Evolutionary conservation across 1,284 basidiomycete species (phyloP), one percentile per base, ranked within the genome.

Genomic region (Cryptococcus jaspeensis): DNA sequence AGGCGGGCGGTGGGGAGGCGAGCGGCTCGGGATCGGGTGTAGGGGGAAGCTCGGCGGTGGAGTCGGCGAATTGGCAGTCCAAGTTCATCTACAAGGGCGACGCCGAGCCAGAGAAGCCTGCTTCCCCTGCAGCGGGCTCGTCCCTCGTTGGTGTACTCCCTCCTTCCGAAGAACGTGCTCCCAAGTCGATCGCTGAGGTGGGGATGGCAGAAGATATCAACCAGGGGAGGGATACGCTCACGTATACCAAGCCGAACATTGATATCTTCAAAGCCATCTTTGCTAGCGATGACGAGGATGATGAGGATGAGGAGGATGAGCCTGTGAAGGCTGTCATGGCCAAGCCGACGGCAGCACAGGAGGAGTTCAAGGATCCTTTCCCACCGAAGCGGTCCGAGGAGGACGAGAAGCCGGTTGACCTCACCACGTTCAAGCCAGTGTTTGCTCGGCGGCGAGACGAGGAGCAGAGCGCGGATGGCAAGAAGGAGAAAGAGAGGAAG

Each of bases 201-300:
- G 93, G 93, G 0, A 78, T 84, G 85, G 93, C 89, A 11, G 91
- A 95, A 50, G 92, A 96, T 70, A 88, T 91, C 49, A 83, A 83
- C 45, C 91, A 95, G 71, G 92, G 90, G 0, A 75, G 83, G 41
- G 92, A 96, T 70, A 93, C 86, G 11, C 79, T 95, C 62, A 92
- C 88, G 0, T 94, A 94, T 73, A 82, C 88, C 60, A 84, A 90
- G 44, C 95, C 95, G 1, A 80, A 86, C 2, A 89, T 92, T 82
- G 90, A 94, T 69, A 86, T 98, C 40, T 98, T 97, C 82, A 95
- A 95, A 73, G 92, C 91, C 1, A 93, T 94, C 60, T 94, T 93
- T 72, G 90, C 90, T 6, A 90, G 88, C 71, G 91, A 93, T 61
- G 89, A 90, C 50, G 89, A 92, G 67, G 87, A 87, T 47, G 85